Percentiles rank a stretch among this genome's conserved stretches.
Evolutionary conservation across 805 yeast species (phyloP).

Genomic region (Cyberlindnera euphorbiiphila): DNA sequence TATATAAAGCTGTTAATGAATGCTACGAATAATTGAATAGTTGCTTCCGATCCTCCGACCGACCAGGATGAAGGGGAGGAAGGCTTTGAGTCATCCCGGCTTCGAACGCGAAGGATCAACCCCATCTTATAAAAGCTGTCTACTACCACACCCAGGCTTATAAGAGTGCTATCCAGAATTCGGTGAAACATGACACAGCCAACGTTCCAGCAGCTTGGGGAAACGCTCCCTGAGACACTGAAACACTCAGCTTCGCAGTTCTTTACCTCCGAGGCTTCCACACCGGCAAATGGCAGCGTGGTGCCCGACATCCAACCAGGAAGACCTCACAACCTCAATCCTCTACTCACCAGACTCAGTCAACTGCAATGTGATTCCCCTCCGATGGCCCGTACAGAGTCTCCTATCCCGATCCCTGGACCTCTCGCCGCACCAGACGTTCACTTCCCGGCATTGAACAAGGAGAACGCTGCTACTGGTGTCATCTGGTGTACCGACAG

Average conservation of each 20-base stretch:
- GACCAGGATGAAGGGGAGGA: too few species aligned
- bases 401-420: slow-evolving; percentile 49
- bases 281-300: slow-evolving; percentile 6
- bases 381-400: slow-evolving; percentile 23
- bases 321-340: slow-evolving; percentile 8
- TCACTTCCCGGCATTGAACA: slow-evolving; percentile 55
- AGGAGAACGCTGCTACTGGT: slow-evolving; percentile 56
- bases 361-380: slow-evolving; percentile 7
- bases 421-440: slow-evolving; percentile 42
- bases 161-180: too few species aligned
- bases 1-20: too few species aligned
- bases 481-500: slow-evolving; percentile 63
- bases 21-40: too few species aligned
- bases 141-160: too few species aligned
- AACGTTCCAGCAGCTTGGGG: slow-evolving; percentile 24
- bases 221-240: slow-evolving; percentile 27
- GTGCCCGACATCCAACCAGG: not conserved
- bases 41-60: too few species aligned
- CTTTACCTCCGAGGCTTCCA: slow-evolving; percentile 15
- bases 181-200: slow-evolving; percentile 10
- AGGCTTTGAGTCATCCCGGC: too few species aligned
- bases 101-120: too few species aligned
- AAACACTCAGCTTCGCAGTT: slow-evolving; percentile 25
- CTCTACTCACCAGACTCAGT: slow-evolving; percentile 4
- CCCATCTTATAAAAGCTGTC: too few species aligned